Base-by-base conservation (phyloP, 768 basidiomycete species). In the Agaricus sinodeliciosus region DNA sequence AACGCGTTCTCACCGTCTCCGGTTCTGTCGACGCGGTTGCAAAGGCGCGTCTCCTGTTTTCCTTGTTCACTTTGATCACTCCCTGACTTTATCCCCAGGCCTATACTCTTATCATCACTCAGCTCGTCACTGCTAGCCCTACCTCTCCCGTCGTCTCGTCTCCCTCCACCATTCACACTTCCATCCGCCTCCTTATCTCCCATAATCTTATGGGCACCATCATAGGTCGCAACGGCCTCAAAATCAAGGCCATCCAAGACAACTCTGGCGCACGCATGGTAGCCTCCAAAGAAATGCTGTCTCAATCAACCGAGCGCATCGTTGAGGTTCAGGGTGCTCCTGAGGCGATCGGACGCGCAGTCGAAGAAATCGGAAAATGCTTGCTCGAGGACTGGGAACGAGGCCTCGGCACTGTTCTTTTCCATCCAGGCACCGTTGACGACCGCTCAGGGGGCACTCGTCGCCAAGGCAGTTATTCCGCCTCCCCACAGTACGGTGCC, bases 151-250 rank as follows among this genome's bases (percentile, higher is more conserved):
- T 78, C 53, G 71, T 82, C 58, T 78, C 90, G 51, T 74, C 89
- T 18, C 81, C 85, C n/a, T 76, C 87, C 48, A 76, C 80, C 53
- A 72, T 80, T 48, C 84, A 88, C 69, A 94, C 94, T 54, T 90
- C 94, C 57, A 87, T 99, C 69, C 91, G 94, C 56, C 92, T 99
- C 60, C 80, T 99, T 63, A 94, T 99, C 75, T 95, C 94, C 42
- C 96, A 99, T 76, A 95, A 97, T 72, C 79, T 99, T 60, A 99
- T 99, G 96, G 96, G 96, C 49, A 94, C 92, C 56, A 89, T 99
- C 74, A 97, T 98, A 62, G 96, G 96, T 61, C 87, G 94, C 59
- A 87, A 74, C 49, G 96, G 96, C 61, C 83, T 91, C 68, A 97
- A 96, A 82, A 98, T 99, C 71, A 97, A 98, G 74, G 90, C 93